Base-by-base conservation (phyloP, 2,329 filamentous ascomycete species). In the Aspergillus tanneri region DNA sequence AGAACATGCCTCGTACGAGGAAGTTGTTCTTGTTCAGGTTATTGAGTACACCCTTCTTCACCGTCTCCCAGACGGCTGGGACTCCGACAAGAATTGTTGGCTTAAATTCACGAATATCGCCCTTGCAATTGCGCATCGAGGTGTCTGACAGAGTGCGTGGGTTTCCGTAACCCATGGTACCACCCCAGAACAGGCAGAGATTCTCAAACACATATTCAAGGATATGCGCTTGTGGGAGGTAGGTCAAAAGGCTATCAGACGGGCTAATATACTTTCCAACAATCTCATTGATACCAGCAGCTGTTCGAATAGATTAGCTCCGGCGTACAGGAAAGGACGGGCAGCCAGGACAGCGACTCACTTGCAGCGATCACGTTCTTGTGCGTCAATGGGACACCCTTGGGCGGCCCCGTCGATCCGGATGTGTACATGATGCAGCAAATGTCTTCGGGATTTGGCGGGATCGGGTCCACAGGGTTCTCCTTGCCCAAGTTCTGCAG, bases 161-260 rank as follows among this genome's bases (percentile, higher is more conserved):
- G 67, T 88, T 92, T 52, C 92, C 93, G 69, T 97, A 97, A 49
- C 93, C 93, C 75, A 99, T 85, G 24, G 87, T 91, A 59, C 86
- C 91, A 59, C 93, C 93, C 77, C 92, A 88, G 73, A 85, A 93
- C 52, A 99, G 72, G 49, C 87, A 89, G 6, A 92, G 77, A 68
- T 95, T 96, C 73, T 99, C 93, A 57, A 99, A 89, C 50, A 92
- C 87, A 71, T 96, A 93, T 71, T 99, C 93, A 62, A 99, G 84
- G 62, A 97, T 97, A 67, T 99, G 93, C 2, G 93, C 91, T 44
- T 95, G 84, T 2, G 93, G 93, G 11, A 99, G 82, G 70, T 97
- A 99, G 18, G 91, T 90, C 37, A 99, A 80, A 35, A 97, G 78
- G 37, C 81, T 81, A 60, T 99, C 93, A 37, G 80, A 83, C 49